These are phyloP conservation scores for Auricularia auricula-judae DNA, from an alignment of 768 basidiomycete genomes.

Conservation along the genomic window DNA sequence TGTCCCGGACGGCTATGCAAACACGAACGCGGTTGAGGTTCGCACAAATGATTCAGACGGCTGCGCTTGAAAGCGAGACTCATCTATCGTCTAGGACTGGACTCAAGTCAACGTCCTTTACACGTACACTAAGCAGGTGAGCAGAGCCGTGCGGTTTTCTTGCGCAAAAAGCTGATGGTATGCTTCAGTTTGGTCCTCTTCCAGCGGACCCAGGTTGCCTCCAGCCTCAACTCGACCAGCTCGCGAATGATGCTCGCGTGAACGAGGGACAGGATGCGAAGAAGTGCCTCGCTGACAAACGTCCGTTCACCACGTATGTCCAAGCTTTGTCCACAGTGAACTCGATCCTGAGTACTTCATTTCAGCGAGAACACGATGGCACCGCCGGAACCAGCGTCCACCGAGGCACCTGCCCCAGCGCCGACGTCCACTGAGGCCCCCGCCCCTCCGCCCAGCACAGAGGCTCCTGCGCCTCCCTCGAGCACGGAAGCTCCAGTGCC, in stretches of 20 bases:
- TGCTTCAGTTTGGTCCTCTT: background rate
- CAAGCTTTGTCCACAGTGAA: background rate
- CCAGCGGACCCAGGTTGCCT: background rate
- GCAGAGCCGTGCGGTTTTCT: no score
- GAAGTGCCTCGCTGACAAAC: background rate
- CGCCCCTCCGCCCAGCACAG: background rate
- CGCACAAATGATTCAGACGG: background rate
- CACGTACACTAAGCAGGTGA: background rate
- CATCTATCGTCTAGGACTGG: background rate
- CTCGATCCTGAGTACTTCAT: background rate
- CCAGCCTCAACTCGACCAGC: background rate
- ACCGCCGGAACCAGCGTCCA: background rate
- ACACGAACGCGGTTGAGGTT: background rate
- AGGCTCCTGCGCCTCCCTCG: background rate
- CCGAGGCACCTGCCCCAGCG: background rate
- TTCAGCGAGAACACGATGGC: background rate
- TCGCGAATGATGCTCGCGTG: background rate
- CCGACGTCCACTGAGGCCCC: background rate
- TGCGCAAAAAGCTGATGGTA: no score
- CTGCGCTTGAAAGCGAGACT: no score
- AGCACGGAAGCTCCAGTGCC: background rate
- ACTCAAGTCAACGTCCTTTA: slow-evolving; percentile 1
- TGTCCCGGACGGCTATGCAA: background rate
- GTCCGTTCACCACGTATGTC: background rate
- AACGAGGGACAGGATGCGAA: background rate